phyloP scores from a whole-genome alignment of 1,139 yeast genomes.

The Nakaseomyces kungkrabaensis region DNA sequence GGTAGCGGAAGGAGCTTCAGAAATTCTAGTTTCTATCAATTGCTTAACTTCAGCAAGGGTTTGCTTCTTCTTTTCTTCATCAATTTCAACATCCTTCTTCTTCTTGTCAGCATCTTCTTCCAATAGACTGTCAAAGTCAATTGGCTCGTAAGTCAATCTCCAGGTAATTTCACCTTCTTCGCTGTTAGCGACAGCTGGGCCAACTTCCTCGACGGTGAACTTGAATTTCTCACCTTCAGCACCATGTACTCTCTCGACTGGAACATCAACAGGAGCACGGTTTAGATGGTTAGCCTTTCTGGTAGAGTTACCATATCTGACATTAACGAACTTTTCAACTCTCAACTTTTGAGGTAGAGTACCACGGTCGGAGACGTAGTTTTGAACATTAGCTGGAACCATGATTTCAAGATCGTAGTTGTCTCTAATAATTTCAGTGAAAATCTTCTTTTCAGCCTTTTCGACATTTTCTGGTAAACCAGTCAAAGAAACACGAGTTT shows the following conservation, averaged over 20 bases:
- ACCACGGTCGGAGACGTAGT: slow-evolving; percentile 60
- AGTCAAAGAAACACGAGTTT: slow-evolving; percentile 35
- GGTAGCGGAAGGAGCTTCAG: slow-evolving; percentile 30
- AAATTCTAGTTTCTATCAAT: slow-evolving; percentile 29
- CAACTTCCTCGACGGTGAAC: slow-evolving; percentile 38
- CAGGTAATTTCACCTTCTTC: slow-evolving; percentile 46
- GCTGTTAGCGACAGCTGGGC: slow-evolving; percentile 16
- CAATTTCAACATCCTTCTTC: slow-evolving; percentile 22
- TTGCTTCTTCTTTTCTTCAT: slow-evolving; percentile 16
- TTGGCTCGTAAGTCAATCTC: slow-evolving; percentile 42
- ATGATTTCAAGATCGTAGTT: slow-evolving; percentile 37
- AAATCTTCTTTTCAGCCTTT: slow-evolving; percentile 44
- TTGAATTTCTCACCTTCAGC: slow-evolving; percentile 34
- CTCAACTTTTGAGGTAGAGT: slow-evolving; percentile 50
- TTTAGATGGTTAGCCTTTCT: slow-evolving; percentile 45
- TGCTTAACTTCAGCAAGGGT: slow-evolving; percentile 21
- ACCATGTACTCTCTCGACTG: slow-evolving; percentile 44
- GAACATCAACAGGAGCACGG: slow-evolving; percentile 32
- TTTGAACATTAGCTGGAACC: slow-evolving; percentile 51
- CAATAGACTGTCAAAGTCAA: slow-evolving; percentile 24
- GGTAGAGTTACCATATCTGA: slow-evolving; percentile 47
- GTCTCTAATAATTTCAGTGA: slow-evolving; percentile 40
- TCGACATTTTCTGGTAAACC: slow-evolving; percentile 59
- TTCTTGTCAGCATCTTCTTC: slow-evolving; percentile 32
- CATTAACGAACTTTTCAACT: slow-evolving; percentile 46